phyloP scores from a whole-genome alignment of 2,329 filamentous ascomycete genomes.

The Byssothecium circinans region DNA sequence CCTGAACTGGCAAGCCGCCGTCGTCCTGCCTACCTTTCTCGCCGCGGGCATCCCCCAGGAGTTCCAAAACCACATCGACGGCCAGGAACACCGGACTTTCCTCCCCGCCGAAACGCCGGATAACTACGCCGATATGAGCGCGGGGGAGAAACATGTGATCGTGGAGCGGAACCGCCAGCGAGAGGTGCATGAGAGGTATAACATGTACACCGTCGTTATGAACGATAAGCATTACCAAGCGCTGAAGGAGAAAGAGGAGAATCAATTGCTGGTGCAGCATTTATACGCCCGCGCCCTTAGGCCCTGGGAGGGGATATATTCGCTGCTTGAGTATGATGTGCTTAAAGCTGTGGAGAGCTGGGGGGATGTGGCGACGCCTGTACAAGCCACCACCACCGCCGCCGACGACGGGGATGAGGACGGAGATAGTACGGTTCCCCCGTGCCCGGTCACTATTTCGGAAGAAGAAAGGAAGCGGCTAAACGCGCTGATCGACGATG shows the following conservation, averaged over 20 bases:
- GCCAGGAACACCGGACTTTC: slow-evolving; percentile 20
- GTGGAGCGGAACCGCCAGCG: slow-evolving; percentile 28
- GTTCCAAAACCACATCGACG: slow-evolving; percentile 47
- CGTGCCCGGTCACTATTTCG: slow-evolving; percentile 20
- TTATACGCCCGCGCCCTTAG: slow-evolving; percentile 25
- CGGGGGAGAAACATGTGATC: slow-evolving; percentile 15
- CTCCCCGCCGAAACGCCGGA: slow-evolving; percentile 19
- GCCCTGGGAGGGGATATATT: slow-evolving; percentile 34
- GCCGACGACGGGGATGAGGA: too few relatives aligned
- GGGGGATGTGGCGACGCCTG: slow-evolving; percentile 12
- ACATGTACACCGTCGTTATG: slow-evolving; percentile 26
- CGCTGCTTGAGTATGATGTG: slow-evolving; percentile 28
- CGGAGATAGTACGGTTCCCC: slow-evolving; percentile 5
- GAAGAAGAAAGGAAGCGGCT: slow-evolving; percentile 19
- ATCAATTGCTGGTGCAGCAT: slow-evolving; percentile 22
- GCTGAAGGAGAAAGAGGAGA: slow-evolving; percentile 16
- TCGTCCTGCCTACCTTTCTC: slow-evolving; percentile 43
- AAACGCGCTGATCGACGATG: slow-evolving; percentile 15
- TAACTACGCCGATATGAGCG: slow-evolving; percentile 17
- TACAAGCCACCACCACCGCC: too few relatives aligned
- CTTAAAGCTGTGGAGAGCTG: slow-evolving; percentile 23
- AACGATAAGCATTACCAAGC: slow-evolving; percentile 30
- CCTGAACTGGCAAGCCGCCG: slow-evolving; percentile 48
- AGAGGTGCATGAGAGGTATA: slow-evolving; percentile 37
- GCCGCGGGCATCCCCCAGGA: slow-evolving; percentile 42